phyloP scores from a whole-genome alignment of 768 basidiomycete genomes.

The Coprinopsis sp. region DNA sequence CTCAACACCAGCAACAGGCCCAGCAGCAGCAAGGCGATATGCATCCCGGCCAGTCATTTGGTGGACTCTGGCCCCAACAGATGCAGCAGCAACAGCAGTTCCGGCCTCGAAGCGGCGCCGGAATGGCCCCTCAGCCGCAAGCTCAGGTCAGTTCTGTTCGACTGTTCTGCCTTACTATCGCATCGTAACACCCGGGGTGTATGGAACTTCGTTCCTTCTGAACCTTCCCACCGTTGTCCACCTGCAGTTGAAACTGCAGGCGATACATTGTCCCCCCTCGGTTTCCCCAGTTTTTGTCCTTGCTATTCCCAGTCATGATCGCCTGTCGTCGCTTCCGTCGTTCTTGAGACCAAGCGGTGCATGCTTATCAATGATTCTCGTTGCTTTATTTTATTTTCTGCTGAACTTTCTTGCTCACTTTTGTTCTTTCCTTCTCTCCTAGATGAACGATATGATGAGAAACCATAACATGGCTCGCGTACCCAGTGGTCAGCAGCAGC shows the following conservation, averaged over 20 bases:
- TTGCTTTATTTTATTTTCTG: conserved; percentile 13
- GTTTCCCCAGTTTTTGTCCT: conserved; percentile 8
- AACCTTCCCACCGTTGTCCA: conserved; percentile 3
- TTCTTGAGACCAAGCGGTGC: conserved; percentile 7
- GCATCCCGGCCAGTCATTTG: conserved; percentile 43
- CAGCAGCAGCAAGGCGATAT: conserved; percentile 39
- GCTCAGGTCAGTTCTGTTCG: conserved; percentile 41
- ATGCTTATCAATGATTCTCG: conserved; percentile 20
- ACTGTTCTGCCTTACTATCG: conserved; percentile 12
- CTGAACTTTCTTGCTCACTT: conserved; percentile 6
- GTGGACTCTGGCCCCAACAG: conserved; percentile 56
- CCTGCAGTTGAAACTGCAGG: conserved; percentile 7
- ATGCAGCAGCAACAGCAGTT: conserved; percentile 43
- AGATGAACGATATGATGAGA: conserved; percentile 45
- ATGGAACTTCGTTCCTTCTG: conserved; percentile 3
- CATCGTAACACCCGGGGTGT: conserved; percentile 4
- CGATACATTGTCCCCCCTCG: not conserved
- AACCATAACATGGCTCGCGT: conserved; percentile 36
- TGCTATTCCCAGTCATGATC: conserved; percentile 16
- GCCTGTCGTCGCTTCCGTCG: conserved; percentile 16
- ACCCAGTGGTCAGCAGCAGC: conserved; percentile 38
- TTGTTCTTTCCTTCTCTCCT: conserved; percentile 8
- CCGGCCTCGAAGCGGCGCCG: conserved; percentile 37
- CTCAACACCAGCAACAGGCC: conserved; percentile 40
- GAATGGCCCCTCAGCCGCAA: conserved; percentile 35